phyloP scores from a whole-genome alignment of 306 rosid genomes.

The Trichosanthes truncata region DNA sequence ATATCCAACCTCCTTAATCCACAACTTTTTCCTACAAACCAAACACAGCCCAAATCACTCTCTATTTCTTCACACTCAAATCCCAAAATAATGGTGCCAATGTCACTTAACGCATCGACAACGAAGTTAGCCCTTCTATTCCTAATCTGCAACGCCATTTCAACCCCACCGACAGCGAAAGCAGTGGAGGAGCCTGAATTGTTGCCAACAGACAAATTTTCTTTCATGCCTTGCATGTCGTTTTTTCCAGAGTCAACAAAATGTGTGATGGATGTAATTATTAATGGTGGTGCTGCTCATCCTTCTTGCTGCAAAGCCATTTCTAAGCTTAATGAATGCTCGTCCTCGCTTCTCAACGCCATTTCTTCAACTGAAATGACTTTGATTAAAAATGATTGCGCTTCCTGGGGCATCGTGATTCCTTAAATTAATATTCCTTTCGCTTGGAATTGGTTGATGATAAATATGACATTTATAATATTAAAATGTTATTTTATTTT shows the following conservation, averaged over 20 bases:
- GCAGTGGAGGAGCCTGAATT: background rate
- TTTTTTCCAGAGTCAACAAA: background rate
- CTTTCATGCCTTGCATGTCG: background rate
- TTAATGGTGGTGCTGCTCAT: background rate
- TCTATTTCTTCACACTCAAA: no score
- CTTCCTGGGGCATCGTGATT: background rate
- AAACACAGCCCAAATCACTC: no score
- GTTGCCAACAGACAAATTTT: background rate
- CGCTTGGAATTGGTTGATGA: no score
- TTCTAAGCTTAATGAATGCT: background rate
- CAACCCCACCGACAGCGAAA: background rate
- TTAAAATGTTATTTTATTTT: no score
- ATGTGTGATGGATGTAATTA: background rate
- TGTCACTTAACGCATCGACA: no score
- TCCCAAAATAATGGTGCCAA: no score
- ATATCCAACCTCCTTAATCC: no score
- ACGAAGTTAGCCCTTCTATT: background rate
- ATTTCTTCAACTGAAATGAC: background rate
- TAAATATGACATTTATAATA: no score
- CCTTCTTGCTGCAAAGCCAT: background rate
- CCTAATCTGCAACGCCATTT: background rate
- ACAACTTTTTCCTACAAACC: no score
- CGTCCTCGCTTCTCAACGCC: background rate
- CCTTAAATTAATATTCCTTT: background rate
- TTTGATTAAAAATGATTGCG: background rate